Evolutionary conservation across 805 yeast genomes (phyloP).

Genomic region (Candida berthetii): DNA sequence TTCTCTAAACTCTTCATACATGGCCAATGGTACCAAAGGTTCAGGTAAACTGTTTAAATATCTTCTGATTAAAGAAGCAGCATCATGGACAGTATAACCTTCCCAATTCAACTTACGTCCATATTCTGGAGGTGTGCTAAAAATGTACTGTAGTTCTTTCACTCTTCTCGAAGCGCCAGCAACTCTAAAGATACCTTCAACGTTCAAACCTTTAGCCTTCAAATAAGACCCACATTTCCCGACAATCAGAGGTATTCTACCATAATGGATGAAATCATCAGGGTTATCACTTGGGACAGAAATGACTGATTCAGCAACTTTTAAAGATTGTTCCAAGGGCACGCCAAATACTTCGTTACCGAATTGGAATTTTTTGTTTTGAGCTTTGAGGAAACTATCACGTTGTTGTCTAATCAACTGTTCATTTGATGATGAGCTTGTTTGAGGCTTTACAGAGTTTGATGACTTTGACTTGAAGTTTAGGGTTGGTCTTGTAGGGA

Average conservation of each 20-base stretch:
- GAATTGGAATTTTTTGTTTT: conserved; percentile 26
- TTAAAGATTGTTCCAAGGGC: conserved; percentile 62
- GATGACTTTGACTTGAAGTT: conserved; percentile 30
- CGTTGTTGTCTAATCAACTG: conserved; percentile 25
- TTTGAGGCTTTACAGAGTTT: conserved; percentile 18
- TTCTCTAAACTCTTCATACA: conserved; percentile 72
- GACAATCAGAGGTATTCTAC: conserved; percentile 87
- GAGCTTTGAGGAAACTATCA: conserved; percentile 28
- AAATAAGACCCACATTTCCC: conserved; percentile 90
- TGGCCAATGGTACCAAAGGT: conserved; percentile 76
- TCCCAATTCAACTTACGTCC: conserved; percentile 87
- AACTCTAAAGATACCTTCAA: conserved; percentile 89
- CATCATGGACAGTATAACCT: conserved; percentile 93
- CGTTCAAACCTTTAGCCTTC: conserved; percentile 68
- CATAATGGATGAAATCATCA: conserved; percentile 69
- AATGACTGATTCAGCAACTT: conserved; percentile 72
- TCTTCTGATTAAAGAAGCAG: conserved; percentile 84
- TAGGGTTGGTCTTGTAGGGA: conserved; percentile 21
- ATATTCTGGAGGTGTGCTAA: conserved; percentile 83
- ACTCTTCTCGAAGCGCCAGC: conserved; percentile 89
- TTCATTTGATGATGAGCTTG: conserved; percentile 7
- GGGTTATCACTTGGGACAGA: conserved; percentile 51
- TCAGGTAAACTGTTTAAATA: conserved; percentile 86
- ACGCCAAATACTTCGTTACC: conserved; percentile 69
- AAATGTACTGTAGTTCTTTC: conserved; percentile 75